Base-by-base conservation (phyloP, 345 rosid species). In the Aethionema arabicum region DNA sequence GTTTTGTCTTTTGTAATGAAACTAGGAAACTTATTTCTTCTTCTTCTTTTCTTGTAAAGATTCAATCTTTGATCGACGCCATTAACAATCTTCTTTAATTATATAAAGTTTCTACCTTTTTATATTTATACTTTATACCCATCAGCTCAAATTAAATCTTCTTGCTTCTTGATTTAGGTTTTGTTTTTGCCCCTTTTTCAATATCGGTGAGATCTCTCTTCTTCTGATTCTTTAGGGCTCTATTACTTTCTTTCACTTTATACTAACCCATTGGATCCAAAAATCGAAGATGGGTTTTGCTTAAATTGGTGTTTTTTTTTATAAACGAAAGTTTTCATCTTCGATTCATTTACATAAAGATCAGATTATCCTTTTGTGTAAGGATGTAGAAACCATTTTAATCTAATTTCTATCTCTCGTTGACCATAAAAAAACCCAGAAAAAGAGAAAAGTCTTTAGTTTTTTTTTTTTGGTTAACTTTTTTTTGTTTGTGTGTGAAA, bases 61-160 rank as follows among this genome's bases (percentile, higher is more conserved):
- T 72, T 71, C 83, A 68, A 70, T 52, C n/a, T 6, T 79, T 78
- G 79, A 74, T 75, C 78, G n/a, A n/a, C n/a, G n/a, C n/a, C n/a
- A n/a, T n/a, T n/a, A n/a, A n/a, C n/a, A n/a, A n/a, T n/a, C n/a
- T n/a, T n/a, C n/a, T n/a, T n/a, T n/a, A n/a, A n/a, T n/a, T n/a
- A n/a, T n/a, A n/a, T n/a, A n/a, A n/a, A n/a, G n/a, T n/a, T n/a
- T n/a, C n/a, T n/a, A n/a, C n/a, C n/a, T n/a, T n/a, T n/a, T n/a
- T n/a, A n/a, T n/a, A n/a, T n/a, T n/a, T n/a, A n/a, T n/a, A n/a
- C n/a, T n/a, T n/a, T n/a, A n/a, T n/a, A n/a, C n/a, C n/a, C n/a
- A n/a, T n/a, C n/a, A n/a, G n/a, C n/a, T n/a, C n/a, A n/a, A n/a
- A n/a, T n/a, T n/a, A n/a, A n/a, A n/a, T n/a, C n/a, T n/a, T n/a